Evolutionary conservation across 108 stramenopile genomes (phyloP), one percentile per base, ranked within the genome.

Genomic region (Skeletonema grethae): DNA sequence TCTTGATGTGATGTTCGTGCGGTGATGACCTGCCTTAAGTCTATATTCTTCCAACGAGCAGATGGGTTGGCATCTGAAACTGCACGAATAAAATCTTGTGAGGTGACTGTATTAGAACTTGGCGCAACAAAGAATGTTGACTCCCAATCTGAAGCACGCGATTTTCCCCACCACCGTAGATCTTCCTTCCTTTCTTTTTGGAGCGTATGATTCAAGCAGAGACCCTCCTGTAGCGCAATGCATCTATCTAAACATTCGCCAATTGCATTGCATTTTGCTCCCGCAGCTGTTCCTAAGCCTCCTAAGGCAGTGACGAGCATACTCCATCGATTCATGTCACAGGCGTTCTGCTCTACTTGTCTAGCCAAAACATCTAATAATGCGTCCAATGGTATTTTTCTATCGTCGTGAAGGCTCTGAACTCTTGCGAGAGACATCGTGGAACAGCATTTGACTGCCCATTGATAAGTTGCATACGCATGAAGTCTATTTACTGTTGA

Each of bases 351-450:
- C 41, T 79, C 78, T 24, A 79, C 62, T 13, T 63, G 36, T 30
- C 56, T n/a, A 20, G 67, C 78, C 58, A 79, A 72, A 50, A 73
- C 67, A 73, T 72, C 66, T 12, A 79, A 50, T 9, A 72, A 39
- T 8, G 50, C 24, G 38, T 73, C 67, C 8, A 50, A 41, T 43
- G 78, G 59, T 24, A 79, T 61, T 36, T 69, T 32, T 10, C 68
- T 57, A 38, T 61, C 28, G 32, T 64, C 57, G 41, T 68, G 73
- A 25, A 79, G 57, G 25, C 25, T 6, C 48, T 69, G 53, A 20
- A 79, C 67, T 69, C 65, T 72, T n/a, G 61, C 39, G 5, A 79
- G 57, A 38, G 78, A 62, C 18, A 24, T 43, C 58, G 32, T 55
- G 2, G 71, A 69, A 63, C 67, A 59, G 58, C 56, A 43, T 18